These are phyloP conservation scores for Phytophthora multivora DNA, from an alignment of 352 stramenopile species.

Conservation along the genomic window DNA sequence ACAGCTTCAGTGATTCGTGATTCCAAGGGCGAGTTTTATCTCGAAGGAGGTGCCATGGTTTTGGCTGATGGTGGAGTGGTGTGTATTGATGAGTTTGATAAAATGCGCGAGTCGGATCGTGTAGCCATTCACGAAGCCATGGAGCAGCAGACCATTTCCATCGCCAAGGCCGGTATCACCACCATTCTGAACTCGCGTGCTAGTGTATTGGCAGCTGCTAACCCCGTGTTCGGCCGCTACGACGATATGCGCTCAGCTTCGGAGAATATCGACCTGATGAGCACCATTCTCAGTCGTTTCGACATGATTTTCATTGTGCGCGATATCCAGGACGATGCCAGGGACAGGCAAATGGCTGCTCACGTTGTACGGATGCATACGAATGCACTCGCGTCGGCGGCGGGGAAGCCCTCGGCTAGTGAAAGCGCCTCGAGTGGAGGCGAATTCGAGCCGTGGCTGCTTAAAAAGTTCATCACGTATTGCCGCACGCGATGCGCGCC, in stretches of 20 bases:
- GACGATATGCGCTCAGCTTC: slow-evolving; percentile 98
- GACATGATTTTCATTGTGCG: slow-evolving; percentile 99
- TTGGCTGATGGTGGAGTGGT: slow-evolving; percentile 98
- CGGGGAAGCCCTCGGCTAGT: slow-evolving; percentile 23
- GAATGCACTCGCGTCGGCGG: slow-evolving; percentile 59
- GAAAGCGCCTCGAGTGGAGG: slow-evolving; percentile 34
- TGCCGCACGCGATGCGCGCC: slow-evolving; percentile 94
- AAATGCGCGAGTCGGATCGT: slow-evolving; percentile 93
- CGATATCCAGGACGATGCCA: slow-evolving; percentile 96
- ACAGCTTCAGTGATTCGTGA: slow-evolving; percentile 97
- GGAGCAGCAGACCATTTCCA: slow-evolving; percentile 99
- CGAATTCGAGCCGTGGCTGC: slow-evolving; percentile 85
- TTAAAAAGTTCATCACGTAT: slow-evolving; percentile 99
- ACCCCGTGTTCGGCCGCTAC: slow-evolving; percentile 98
- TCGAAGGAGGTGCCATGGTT: slow-evolving; percentile 98
- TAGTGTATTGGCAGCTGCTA: slow-evolving; percentile 95
- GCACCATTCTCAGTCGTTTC: slow-evolving; percentile 98
- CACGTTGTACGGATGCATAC: slow-evolving; percentile 99
- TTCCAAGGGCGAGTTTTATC: slow-evolving; percentile 97
- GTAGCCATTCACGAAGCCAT: slow-evolving; percentile 99
- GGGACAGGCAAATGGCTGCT: slow-evolving; percentile 96
- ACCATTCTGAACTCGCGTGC: slow-evolving; percentile 97
- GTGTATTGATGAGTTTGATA: slow-evolving; percentile 98
- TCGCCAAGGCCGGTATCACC: slow-evolving; percentile 99
- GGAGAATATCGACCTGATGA: slow-evolving; percentile 99